Evolutionary conservation across 2,329 filamentous ascomycete species (phyloP).

Genomic region (Akanthomyces lecanii): DNA sequence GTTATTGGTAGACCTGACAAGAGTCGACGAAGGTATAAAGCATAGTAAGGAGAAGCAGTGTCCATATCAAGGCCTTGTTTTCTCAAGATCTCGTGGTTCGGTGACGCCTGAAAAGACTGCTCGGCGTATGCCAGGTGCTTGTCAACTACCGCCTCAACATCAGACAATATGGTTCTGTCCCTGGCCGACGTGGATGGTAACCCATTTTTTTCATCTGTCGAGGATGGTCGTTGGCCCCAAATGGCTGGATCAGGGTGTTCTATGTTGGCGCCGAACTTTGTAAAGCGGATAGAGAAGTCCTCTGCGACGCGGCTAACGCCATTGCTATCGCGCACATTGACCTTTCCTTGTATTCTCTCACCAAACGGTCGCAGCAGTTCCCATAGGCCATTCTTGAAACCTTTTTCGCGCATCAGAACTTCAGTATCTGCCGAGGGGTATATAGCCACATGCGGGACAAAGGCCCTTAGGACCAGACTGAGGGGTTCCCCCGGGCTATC

Average conservation of each 20-base stretch:
- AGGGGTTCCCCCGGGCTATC: conserved; percentile 52
- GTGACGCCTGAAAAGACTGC: conserved; percentile 42
- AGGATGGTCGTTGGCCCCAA: conserved; percentile 32
- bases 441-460: conserved; percentile 84
- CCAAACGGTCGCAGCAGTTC: conserved; percentile 88
- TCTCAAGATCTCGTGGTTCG: conserved; percentile 35
- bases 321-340: conserved; percentile 85
- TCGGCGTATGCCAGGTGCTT: conserved; percentile 75
- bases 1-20: conserved; percentile 74
- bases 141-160: conserved; percentile 77
- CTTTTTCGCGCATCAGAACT: conserved; percentile 74
- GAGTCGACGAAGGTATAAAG: conserved; percentile 76
- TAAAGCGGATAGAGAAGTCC: conserved; percentile 86
- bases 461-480: conserved; percentile 72
- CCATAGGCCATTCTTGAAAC: conserved; percentile 75
- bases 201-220: conserved; percentile 35
- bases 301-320: conserved; percentile 80
- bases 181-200: conserved; percentile 26
- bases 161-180: conserved; percentile 42
- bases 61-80: conserved; percentile 43
- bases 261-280: conserved; percentile 59
- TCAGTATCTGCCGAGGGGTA: conserved; percentile 86
- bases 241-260: conserved; percentile 44
- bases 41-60: conserved; percentile 73
- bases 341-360: conserved; percentile 79